A percentile compares a stretch with the other conserved stretches of the same genome.
phyloP scores from a whole-genome alignment of 257 asterid species.

The Vinca minor region DNA sequence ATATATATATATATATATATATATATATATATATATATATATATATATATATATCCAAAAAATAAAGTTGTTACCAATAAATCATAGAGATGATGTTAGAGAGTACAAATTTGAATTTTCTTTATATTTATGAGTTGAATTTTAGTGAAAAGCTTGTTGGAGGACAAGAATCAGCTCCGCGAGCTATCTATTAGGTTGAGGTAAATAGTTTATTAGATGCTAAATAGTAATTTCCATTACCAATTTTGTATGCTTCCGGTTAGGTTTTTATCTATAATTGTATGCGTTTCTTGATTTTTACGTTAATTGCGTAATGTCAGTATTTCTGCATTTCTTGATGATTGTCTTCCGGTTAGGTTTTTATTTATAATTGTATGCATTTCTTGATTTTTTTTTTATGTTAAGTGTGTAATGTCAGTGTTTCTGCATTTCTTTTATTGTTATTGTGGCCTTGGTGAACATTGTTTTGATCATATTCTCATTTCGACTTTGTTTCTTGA shows the following conservation, averaged over 20 bases:
- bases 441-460: neutral
- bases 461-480: neutral
- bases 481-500: neutral
- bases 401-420: no score
- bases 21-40: no score
- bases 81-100: no score
- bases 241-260: neutral
- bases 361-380: no score
- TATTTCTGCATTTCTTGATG: neutral
- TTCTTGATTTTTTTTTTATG: no score
- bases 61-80: no score
- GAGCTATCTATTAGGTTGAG: conserved; percentile 4
- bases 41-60: no score
- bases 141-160: no score
- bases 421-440: neutral
- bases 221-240: neutral
- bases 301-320: neutral
- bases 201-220: neutral
- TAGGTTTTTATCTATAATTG: neutral
- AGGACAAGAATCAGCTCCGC: neutral
- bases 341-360: conserved; percentile 7
- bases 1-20: no score
- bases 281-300: neutral
- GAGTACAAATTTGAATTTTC: no score
- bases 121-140: no score